Base-by-base conservation (phyloP, 306 rosid species). In the Malus fusca region DNA sequence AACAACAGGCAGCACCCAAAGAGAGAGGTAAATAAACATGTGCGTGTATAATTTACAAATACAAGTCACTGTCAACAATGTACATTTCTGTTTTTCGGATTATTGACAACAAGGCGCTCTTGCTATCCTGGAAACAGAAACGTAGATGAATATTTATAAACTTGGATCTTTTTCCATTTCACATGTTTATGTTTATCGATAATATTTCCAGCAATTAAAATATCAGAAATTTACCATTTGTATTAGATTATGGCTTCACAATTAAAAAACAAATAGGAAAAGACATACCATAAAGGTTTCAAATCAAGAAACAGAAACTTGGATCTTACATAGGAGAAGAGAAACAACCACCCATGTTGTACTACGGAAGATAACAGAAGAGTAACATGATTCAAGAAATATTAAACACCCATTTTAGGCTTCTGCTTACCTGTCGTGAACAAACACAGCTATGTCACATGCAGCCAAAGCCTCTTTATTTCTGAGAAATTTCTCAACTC, bases 401-500 rank as follows among this genome's bases (percentile, higher is more conserved):
- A 11, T 26, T 31, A 53, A 14, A 71, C n/a, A 31, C 30, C 31
- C 71, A 40, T 28, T 7, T n/a, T 26, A 46, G 23, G n/a, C 40
- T 53, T 58, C 35, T 43, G 48, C 76, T 86, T 77, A 92, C 99
- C 99, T 89, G 88, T 92, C 98, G 69, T 90, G 91, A 81, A 90
- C 92, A 85, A 96, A 92, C 79, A 92, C 85, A 43, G 97, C 99
- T 52, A 95, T 84, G 77, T 90, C 99, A 79, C 97, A 92, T 31
- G 91, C 87, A 75, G 99, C 97, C 89, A 95, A 84, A 82, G 97
- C 88, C 78, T 90, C 99, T 85, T 90, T 95, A 75, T 79, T 85
- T 75, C 89, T 84, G 74, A 95, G 77, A 76, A 95, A 60, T 78
- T 73, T 90, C 56, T 60, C 53, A 51, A 92, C 92, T 68, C 91